phyloP scores from a whole-genome alignment of 176 grass and related monocot species.

The Chloris gayana region DNA sequence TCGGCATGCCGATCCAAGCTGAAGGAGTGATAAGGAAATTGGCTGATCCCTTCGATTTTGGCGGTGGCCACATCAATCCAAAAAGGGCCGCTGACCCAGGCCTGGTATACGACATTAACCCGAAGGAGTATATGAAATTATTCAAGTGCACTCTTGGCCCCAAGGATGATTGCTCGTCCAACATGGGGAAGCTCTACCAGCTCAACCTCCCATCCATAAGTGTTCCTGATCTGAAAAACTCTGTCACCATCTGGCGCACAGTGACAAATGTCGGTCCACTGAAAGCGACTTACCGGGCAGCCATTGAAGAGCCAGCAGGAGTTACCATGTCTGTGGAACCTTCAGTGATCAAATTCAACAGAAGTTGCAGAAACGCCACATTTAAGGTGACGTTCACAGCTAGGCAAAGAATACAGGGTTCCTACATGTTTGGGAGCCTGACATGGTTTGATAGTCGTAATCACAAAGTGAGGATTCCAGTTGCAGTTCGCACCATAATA shows the following conservation, averaged over 20 bases:
- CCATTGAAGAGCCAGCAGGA: not conserved
- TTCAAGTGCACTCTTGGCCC: not conserved
- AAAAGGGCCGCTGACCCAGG: conserved; percentile 4
- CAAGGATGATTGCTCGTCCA: not conserved
- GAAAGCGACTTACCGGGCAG: not conserved
- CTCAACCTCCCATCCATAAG: not conserved
- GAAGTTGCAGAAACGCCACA: not conserved
- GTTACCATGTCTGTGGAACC: not conserved
- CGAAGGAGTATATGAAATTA: not conserved
- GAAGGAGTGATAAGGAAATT: conserved; percentile 23
- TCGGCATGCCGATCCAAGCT: conserved; percentile 29
- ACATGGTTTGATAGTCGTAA: conserved; percentile 14
- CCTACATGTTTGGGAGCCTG: conserved; percentile 43
- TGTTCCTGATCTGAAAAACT: not conserved
- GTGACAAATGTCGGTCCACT: conserved; percentile 17
- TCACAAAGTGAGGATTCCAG: conserved; percentile 28
- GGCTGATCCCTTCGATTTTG: conserved; percentile 27
- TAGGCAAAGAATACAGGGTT: not conserved
- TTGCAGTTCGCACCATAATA: conserved; percentile 17
- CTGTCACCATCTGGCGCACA: not conserved
- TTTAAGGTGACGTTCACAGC: conserved; percentile 20
- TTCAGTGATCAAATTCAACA: not conserved
- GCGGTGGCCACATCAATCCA: not conserved
- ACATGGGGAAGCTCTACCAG: no score
- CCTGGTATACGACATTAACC: conserved; percentile 23